Evolutionary conservation across 2,329 filamentous ascomycete species (phyloP).

Genomic region (Penicillium sp.): DNA sequence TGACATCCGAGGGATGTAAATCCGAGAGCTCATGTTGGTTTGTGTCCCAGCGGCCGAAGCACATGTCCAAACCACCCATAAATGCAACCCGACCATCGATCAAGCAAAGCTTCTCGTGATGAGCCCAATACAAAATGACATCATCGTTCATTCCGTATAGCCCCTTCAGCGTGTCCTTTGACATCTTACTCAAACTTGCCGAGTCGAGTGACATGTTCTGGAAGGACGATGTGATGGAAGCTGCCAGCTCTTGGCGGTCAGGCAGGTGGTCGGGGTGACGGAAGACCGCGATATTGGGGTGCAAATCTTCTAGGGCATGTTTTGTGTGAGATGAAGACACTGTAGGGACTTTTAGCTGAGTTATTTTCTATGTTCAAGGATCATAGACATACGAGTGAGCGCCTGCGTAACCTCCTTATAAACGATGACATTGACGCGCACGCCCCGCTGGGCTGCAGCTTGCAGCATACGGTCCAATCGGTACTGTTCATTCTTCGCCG

Average conservation of each 20-base stretch:
- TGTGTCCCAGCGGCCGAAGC: slow-evolving; percentile 85
- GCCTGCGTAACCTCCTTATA: slow-evolving; percentile 89
- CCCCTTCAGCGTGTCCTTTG: slow-evolving; percentile 69
- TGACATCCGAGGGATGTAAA: slow-evolving; percentile 73
- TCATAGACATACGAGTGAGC: slow-evolving; percentile 64
- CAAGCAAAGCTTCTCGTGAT: slow-evolving; percentile 86
- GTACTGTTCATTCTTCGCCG: slow-evolving; percentile 76
- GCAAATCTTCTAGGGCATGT: slow-evolving; percentile 69
- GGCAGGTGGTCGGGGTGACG: slow-evolving; percentile 85
- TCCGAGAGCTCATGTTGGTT: slow-evolving; percentile 83
- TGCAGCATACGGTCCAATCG: slow-evolving; percentile 79
- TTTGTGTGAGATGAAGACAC: slow-evolving; percentile 74
- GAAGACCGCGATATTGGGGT: slow-evolving; percentile 84
- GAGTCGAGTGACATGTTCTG: slow-evolving; percentile 56
- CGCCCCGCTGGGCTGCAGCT: slow-evolving; percentile 77
- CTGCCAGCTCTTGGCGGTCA: slow-evolving; percentile 64
- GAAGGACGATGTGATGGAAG: slow-evolving; percentile 55
- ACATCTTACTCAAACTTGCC: slow-evolving; percentile 60
- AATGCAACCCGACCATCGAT: slow-evolving; percentile 78
- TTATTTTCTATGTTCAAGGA: slow-evolving; percentile 6
- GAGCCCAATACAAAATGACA: slow-evolving; percentile 85
- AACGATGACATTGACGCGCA: slow-evolving; percentile 80
- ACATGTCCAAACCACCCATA: slow-evolving; percentile 88
- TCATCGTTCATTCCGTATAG: slow-evolving; percentile 80
- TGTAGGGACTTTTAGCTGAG: slow-evolving; percentile 23